phyloP scores from a whole-genome alignment of 169 alveolate species.

The Prorocentrum cordatum region DNA sequence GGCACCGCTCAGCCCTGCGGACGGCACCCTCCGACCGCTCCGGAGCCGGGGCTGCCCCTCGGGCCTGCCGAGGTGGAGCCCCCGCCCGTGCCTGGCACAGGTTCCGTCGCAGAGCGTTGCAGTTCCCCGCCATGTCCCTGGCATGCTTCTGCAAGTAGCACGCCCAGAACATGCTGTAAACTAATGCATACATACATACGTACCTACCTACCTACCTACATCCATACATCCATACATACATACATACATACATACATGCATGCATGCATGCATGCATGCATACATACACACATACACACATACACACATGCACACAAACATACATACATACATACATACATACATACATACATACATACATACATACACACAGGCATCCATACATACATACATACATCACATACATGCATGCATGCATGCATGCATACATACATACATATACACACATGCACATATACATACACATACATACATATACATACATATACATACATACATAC shows the following conservation, averaged over 20 bases:
- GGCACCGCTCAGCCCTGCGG: too few species aligned
- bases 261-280: background rate
- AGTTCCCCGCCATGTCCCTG: too few species aligned
- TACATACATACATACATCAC: background rate
- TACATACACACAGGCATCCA: background rate
- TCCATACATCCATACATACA: background rate
- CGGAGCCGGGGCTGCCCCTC: too few species aligned
- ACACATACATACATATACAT: background rate
- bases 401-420: background rate
- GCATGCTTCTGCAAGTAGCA: too few species aligned
- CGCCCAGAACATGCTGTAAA: background rate
- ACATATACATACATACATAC: background rate
- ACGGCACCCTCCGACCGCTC: too few species aligned
- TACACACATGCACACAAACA: background rate
- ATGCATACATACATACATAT: background rate
- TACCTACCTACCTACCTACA: background rate
- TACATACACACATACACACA: background rate
- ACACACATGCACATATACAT: background rate
- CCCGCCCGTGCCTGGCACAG: too few species aligned
- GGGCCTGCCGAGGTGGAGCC: too few species aligned
- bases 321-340: background rate
- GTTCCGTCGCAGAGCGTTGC: too few species aligned
- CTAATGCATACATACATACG: background rate
- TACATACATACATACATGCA: background rate
- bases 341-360: background rate